These are phyloP conservation scores for Trametes cinnabarina DNA, from an alignment of 768 basidiomycete species.

Conservation along the genomic window DNA sequence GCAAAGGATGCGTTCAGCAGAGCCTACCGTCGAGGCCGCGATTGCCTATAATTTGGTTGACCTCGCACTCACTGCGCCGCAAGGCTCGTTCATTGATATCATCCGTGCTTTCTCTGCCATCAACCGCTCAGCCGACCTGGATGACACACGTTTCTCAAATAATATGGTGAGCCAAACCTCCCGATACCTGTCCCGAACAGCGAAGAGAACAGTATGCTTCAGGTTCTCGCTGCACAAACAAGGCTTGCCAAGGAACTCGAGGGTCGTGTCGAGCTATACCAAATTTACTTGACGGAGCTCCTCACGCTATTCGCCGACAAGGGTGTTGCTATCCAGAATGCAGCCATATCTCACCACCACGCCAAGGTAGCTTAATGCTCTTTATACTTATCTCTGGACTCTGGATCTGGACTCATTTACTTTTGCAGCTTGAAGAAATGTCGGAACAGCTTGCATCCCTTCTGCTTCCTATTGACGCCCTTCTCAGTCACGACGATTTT, in stretches of 20 bases:
- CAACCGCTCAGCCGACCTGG: slow-evolving; percentile 82
- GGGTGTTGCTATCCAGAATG: slow-evolving; percentile 85
- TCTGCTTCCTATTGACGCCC: slow-evolving; percentile 85
- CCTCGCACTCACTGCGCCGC: slow-evolving; percentile 76
- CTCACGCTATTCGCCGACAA: slow-evolving; percentile 87
- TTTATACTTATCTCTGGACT: neutral
- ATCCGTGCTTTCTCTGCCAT: slow-evolving; percentile 81
- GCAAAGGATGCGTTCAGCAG: slow-evolving; percentile 80
- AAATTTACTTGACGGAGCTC: slow-evolving; percentile 79
- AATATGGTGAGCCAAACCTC: slow-evolving; percentile 60
- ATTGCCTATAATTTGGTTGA: slow-evolving; percentile 92
- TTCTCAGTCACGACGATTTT: slow-evolving; percentile 71
- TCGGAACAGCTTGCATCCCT: slow-evolving; percentile 85
- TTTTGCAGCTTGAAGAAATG: slow-evolving; percentile 70
- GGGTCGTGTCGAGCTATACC: slow-evolving; percentile 73
- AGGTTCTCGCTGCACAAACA: slow-evolving; percentile 91
- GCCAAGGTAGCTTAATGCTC: slow-evolving; percentile 50
- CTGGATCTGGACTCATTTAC: neutral
- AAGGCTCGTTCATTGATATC: slow-evolving; percentile 77
- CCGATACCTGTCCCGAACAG: neutral
- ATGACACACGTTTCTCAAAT: slow-evolving; percentile 85
- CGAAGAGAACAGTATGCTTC: too few species aligned
- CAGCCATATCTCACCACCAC: slow-evolving; percentile 62
- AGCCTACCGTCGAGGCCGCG: slow-evolving; percentile 85
- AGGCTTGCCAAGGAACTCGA: slow-evolving; percentile 78